phyloP scores from a whole-genome alignment of 352 stramenopile genomes.

The Blastocystis sp. region DNA sequence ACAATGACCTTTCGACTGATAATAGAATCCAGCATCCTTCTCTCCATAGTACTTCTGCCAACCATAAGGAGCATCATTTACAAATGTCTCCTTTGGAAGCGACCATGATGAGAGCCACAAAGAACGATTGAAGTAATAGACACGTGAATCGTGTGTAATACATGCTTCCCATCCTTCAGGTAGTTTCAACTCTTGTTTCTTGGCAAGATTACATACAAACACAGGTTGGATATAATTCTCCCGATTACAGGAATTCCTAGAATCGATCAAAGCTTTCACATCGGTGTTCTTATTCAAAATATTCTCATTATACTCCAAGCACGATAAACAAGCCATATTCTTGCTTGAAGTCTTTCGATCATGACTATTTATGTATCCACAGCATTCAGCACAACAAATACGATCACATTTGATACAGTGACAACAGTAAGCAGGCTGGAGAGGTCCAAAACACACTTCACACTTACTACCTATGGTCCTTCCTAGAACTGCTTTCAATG shows the following conservation, averaged over 20 bases:
- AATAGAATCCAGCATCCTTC: conserved; percentile 12
- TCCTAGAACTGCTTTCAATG: neutral
- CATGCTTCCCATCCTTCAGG: conserved; percentile 47
- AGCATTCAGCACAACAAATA: conserved; percentile 50
- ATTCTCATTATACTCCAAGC: conserved; percentile 4
- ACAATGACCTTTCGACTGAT: conserved; percentile 3
- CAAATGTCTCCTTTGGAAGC: conserved; percentile 32
- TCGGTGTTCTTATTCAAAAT: conserved; percentile 17
- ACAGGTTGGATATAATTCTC: conserved; percentile 17
- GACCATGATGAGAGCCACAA: conserved; percentile 52
- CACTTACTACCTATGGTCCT: neutral
- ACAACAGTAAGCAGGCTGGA: conserved; percentile 39
- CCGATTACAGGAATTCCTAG: neutral
- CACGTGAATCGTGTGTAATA: conserved; percentile 29
- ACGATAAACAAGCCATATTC: conserved; percentile 42
- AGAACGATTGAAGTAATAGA: conserved; percentile 44
- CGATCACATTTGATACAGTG: conserved; percentile 56
- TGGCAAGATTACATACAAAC: conserved; percentile 43
- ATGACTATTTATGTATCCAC: conserved; percentile 40
- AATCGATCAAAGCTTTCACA: neutral
- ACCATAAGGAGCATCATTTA: conserved; percentile 19
- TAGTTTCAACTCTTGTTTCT: conserved; percentile 8
- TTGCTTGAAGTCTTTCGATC: conserved; percentile 24
- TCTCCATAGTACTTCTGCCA: conserved; percentile 58
- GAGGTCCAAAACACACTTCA: conserved; percentile 35